phyloP scores from a whole-genome alignment of 2,329 filamentous ascomycete genomes.

The Gaeumannomyces sp. region DNA sequence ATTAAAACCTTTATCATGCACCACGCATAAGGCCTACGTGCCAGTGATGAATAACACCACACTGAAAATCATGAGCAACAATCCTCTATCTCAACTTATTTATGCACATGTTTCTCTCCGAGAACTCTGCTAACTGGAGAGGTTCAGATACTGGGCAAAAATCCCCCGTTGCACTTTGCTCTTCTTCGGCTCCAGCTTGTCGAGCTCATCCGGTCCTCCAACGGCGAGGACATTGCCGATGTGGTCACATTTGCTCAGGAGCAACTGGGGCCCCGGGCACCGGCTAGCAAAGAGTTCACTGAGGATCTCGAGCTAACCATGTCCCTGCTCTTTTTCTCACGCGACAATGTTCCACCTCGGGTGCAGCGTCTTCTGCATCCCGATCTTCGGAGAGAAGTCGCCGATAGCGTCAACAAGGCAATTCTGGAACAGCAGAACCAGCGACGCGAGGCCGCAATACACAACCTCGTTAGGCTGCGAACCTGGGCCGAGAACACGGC shows the following conservation, averaged over 20 bases:
- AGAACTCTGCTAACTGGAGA: conserved; percentile 20
- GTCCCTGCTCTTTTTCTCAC: conserved; percentile 81
- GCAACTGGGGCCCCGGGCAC: conserved; percentile 80
- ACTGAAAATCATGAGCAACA: conserved; percentile 59
- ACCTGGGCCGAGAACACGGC: conserved; percentile 75
- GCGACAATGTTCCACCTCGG: conserved; percentile 70
- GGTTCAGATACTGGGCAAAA: conserved; percentile 75
- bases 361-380: conserved; percentile 74
- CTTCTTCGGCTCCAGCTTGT: conserved; percentile 86
- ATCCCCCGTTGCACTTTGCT: conserved; percentile 81
- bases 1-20: conserved; percentile 99
- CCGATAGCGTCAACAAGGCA: conserved; percentile 80
- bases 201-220: conserved; percentile 80
- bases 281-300: conserved; percentile 74
- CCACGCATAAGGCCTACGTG: conserved; percentile 92
- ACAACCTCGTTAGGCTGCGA: conserved; percentile 72
- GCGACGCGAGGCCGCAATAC: conserved; percentile 73
- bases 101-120: background rate
- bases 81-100: background rate
- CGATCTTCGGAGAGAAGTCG: conserved; percentile 74
- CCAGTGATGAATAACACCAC: conserved; percentile 84
- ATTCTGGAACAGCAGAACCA: conserved; percentile 70
- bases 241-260: conserved; percentile 83
- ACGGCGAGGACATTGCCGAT: conserved; percentile 65
- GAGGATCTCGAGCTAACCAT: conserved; percentile 88